Base-by-base conservation (phyloP, 2,329 filamentous ascomycete species). In the Pseudocercospora vitis region DNA sequence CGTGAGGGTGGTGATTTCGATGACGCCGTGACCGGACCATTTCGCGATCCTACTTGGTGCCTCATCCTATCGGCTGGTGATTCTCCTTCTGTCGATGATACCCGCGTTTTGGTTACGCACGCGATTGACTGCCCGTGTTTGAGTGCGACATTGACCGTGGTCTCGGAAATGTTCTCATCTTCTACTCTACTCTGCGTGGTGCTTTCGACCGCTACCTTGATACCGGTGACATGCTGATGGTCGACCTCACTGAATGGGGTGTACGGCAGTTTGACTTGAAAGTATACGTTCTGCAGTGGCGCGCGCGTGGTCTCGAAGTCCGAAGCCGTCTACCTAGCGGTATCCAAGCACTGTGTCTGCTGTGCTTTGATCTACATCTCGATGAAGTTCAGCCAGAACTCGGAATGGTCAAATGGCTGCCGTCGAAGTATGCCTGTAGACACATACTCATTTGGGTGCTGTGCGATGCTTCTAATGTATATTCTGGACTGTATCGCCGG, bases 1-100 rank as follows among this genome's bases (percentile, higher is more conserved):
- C 52, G 56, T 59, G 59, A 61, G 48, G 53, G 53, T n/a, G n/a
- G n/a, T 57, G 58, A 61, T 59, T 55, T 59, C 52, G 57, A 62
- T 53, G 42, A 45, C 50, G 42, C 48, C 40, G 57, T 55, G 49
- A 44, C 50, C 40, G 52, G 56, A 45, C 44, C 23, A 44, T 32
- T 21, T 7, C 7, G 18, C 39, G 21, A 35, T 31, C n/a, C 18
- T 31, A 8, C 29, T 35, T 35, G 29, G 11, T 33, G 46, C 11
- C 26, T 42, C 39, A 24, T 16, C 26, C 26, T 31, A 8, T 26
- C 31, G 49, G 49, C 35, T 32, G 49, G 49, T 51, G 49, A 51
- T 21, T 33, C 26, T 44, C 26, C 39, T 53, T 39, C 44, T 53
- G 28, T 48, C 46, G 29, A 48, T 57, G 52, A 55, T 57, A 48